phyloP scores from a whole-genome alignment of 495 filamentous ascomycete genomes.

The Penicillium riverlandense region DNA sequence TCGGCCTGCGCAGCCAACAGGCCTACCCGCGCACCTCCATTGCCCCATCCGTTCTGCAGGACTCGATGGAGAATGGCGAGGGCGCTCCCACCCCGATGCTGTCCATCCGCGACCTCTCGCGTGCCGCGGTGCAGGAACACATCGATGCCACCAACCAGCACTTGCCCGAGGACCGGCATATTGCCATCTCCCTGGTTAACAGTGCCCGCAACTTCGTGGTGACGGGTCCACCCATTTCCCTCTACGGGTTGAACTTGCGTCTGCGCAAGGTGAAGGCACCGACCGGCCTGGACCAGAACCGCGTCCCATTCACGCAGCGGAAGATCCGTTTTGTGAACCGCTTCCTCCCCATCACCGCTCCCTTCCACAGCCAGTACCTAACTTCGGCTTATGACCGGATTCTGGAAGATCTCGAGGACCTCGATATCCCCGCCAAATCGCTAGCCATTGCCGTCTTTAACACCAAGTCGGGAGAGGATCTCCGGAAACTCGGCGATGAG shows the following conservation, averaged over 20 bases:
- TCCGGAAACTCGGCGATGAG: constrained; percentile 55
- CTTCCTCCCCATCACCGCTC: constrained; percentile 94
- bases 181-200: constrained; percentile 91
- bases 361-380: constrained; percentile 95
- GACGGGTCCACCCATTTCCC: constrained; percentile 87
- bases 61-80: constrained; percentile 90
- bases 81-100: constrained; percentile 95
- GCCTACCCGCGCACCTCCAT: constrained; percentile 92
- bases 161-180: constrained; percentile 84
- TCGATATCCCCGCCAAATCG: constrained; percentile 59
- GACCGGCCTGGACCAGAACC: constrained; percentile 91
- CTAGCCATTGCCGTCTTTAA: constrained; percentile 80
- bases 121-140: constrained; percentile 80
- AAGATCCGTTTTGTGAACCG: constrained; percentile 96
- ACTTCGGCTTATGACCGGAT: constrained; percentile 70
- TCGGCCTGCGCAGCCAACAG: constrained; percentile 96
- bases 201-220: constrained; percentile 96
- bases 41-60: constrained; percentile 84
- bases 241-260: constrained; percentile 91
- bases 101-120: constrained; percentile 86
- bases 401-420: constrained; percentile 75
- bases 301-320: constrained; percentile 87
- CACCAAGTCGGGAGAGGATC: constrained; percentile 77
- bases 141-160: constrained; percentile 95
- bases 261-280: constrained; percentile 94